Evolutionary conservation across 371 early-diverging fungal genomes (phyloP), one percentile per base, ranked within the genome.

Genomic region (Mucor mucedo): DNA sequence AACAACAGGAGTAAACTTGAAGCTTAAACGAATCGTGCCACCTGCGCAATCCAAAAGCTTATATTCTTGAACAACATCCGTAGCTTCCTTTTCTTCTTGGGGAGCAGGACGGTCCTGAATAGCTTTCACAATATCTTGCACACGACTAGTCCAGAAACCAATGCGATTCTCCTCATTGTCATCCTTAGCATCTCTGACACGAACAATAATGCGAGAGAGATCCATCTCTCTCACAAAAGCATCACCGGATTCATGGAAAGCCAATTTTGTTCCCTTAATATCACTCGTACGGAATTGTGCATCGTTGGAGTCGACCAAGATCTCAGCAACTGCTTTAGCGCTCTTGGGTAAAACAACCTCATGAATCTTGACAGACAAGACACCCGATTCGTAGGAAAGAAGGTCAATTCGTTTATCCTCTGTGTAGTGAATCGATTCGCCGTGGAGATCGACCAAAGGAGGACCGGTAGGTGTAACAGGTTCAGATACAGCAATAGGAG

Each of bases 141-240:
- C 65, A 28, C 49, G 58, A 35, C 55, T 52, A 7, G 56, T 57
- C 70, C 69, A 75, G 44, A 54, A 60, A 13, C 67, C 72, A 45
- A 72, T 55, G 32, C 64, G 58, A 9, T 54, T 30, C 13, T 55
- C 58, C 14, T 66, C 57, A 21, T 63, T 33, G 14, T 58, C 64
- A n/a, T 69, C 63, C 8, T 69, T 69, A 2, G 62, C 48, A 21
- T 60, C 45, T n/a, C 66, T 60, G 0, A 75, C 61, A 13, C 65
- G 58, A 4, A 75, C 58, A 35, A 64, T 29, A 5, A 75, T 16
- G 11, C 66, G 66, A 33, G 75, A 72, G 16, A 75, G 65, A 21
- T 75, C 75, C 65, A 75, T 57, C 52, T 75, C 75, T 39, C 66
- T 71, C 7, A 75, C 72, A 63, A 75, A 75, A 0, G 75, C 75